Conservation (phyloP, 140 eudicot genomes). For the Stevia rebaudiana region DNA sequence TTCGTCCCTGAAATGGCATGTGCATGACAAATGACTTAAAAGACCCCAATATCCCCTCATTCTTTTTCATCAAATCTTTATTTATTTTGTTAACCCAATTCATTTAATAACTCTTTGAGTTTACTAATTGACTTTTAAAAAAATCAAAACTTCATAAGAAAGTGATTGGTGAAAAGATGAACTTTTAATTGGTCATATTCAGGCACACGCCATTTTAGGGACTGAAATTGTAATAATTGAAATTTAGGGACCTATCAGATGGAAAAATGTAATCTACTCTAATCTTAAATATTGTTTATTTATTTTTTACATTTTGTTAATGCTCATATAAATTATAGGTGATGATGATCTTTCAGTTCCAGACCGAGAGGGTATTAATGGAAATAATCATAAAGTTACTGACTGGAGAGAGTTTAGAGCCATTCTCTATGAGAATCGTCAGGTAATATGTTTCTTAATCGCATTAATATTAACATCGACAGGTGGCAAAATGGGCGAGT, state of each 20-base stretch:
- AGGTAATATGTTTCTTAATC: constrained; percentile 41
- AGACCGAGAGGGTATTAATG: constrained; percentile 51
- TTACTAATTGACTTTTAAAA: background rate
- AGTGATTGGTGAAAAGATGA: background rate
- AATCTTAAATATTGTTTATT: background rate
- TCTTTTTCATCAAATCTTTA: background rate
- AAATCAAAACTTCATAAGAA: background rate
- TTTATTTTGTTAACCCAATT: background rate
- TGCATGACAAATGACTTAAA: background rate
- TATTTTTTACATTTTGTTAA: constrained; percentile 7
- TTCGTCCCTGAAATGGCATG: background rate
- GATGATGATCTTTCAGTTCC: constrained; percentile 53
- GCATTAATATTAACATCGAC: background rate
- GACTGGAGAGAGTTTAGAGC: constrained; percentile 99
- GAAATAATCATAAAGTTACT: constrained; percentile 44
- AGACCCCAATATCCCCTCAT: background rate
- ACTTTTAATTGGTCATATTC: background rate
- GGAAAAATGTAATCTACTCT: background rate
- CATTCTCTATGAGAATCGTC: constrained; percentile 47
- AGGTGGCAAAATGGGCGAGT: background rate
- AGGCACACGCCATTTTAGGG: background rate
- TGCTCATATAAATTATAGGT: constrained; percentile 31
- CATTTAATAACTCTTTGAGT: background rate
- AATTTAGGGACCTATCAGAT: background rate
- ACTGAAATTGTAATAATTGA: background rate